Conservation (phyloP, 1,139 yeast genomes). For the Blastobotrys petasosporus region DNA sequence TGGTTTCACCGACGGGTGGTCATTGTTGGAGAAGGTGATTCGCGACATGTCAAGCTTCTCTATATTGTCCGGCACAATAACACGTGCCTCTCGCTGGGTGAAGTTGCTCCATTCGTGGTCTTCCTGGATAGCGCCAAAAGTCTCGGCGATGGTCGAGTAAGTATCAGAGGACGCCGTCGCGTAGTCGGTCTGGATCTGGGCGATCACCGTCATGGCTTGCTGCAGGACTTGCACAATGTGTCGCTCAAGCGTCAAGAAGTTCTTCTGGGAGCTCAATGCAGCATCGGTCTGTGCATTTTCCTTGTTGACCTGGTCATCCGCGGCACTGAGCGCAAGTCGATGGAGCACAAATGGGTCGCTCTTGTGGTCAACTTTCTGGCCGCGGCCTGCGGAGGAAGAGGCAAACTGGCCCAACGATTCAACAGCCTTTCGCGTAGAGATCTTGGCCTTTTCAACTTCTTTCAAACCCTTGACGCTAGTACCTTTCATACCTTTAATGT, state of each 20-base stretch:
- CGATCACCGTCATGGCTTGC: constrained; percentile 34
- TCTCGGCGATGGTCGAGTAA: constrained; percentile 29
- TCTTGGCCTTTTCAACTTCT: constrained; percentile 36
- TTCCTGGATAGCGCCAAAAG: constrained; percentile 34
- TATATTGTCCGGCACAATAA: constrained; percentile 32
- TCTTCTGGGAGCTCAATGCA: constrained; percentile 38
- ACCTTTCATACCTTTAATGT: constrained; percentile 35
- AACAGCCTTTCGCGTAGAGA: constrained; percentile 33
- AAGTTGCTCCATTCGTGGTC: constrained; percentile 45
- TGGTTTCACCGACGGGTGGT: constrained; percentile 39
- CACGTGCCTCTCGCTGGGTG: constrained; percentile 27
- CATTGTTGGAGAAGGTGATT: constrained; percentile 37
- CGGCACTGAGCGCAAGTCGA: constrained; percentile 34
- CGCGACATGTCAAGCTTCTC: constrained; percentile 37
- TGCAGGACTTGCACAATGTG: constrained; percentile 42
- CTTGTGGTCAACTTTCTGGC: constrained; percentile 34
- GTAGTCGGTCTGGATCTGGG: constrained; percentile 30
- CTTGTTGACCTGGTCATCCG: constrained; percentile 39
- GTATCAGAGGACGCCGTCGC: constrained; percentile 28
- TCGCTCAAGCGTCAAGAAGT: constrained; percentile 39
- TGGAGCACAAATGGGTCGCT: constrained; percentile 44
- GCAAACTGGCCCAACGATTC: constrained; percentile 34
- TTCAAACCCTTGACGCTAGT: constrained; percentile 34
- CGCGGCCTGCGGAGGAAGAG: constrained; percentile 24
- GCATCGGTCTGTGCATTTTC: constrained; percentile 44